Evolutionary conservation across 176 grass and related monocot genomes (phyloP), one percentile per base, ranked within the genome.

Genomic region (Aegilops longissima): DNA sequence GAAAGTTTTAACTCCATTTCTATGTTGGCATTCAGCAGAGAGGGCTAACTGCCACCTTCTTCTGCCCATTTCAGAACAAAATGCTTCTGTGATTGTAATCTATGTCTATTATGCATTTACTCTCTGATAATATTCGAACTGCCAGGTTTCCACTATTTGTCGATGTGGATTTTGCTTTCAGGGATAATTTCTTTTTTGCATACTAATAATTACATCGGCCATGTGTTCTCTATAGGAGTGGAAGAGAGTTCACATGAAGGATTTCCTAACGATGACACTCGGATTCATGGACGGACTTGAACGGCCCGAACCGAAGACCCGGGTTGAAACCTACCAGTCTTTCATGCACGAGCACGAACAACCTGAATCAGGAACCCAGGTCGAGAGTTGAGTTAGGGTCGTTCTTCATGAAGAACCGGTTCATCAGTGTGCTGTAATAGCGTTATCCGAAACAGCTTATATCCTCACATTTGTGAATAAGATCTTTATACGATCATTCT

Each of bases 261-360:
- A 91, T 84, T 96, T 99, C 87, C 79, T 99, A 8, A 62, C 58
- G 7, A 99, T 99, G 94, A 96, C 97, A 0, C 40, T 75, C 23
- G 92, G 83, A 39, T 99, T 99, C 72, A 76, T 96, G 84, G 34
- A 93, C 4, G 87, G 71, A 3, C 74, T 87, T 13, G 91, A 85
- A 70, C 86, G 83, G 34, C 67, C 93, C 40, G 88, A 92, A 73
- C 78, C 92, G 0, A 88, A 93, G 78, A 94, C 96, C 31, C 25
- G 90, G 76, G 86, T 98, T 6, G 93, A 93, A 52, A 94, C 86
- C 68, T 98, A 95, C 17, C 84, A 92, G 64, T 68, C 85, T 38
- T 96, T 96, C 73, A 84, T 94, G 90, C 87, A 96, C 27, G 80
- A 90, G 58, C 73, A 81, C 10, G 88, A 80, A 70, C 88, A 92